Evolutionary conservation across 495 filamentous ascomycete genomes (phyloP).

Genomic region (Tuber aestivum): DNA sequence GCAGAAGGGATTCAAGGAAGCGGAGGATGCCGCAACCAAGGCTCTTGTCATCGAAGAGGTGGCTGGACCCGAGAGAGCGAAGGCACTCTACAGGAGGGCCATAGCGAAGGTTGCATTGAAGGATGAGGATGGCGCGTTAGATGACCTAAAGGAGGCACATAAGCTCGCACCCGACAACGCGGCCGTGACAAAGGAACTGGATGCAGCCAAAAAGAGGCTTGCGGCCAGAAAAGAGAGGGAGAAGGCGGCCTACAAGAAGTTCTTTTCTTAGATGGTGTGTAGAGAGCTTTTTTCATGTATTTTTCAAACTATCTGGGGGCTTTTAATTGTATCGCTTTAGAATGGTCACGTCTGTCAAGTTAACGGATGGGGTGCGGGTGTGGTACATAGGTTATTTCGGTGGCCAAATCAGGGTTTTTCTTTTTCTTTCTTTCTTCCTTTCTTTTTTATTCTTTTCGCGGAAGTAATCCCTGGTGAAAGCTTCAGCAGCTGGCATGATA

Average conservation of each 20-base stretch:
- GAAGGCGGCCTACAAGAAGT: constrained; percentile 81
- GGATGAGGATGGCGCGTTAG: constrained; percentile 77
- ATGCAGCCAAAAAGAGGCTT: constrained; percentile 65
- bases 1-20: constrained; percentile 63
- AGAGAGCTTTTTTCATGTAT: constrained; percentile 15
- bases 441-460: not conserved
- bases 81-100: constrained; percentile 79
- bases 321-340: constrained; percentile 7
- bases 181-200: constrained; percentile 67
- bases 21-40: constrained; percentile 60
- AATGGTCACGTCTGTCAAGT: not conserved
- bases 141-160: constrained; percentile 68
- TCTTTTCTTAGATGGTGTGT: constrained; percentile 53
- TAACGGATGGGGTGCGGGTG: not conserved
- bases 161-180: constrained; percentile 71
- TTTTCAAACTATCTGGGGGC: not conserved
- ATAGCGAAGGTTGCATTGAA: constrained; percentile 65
- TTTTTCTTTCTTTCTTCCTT: not conserved
- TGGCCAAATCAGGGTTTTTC: not conserved
- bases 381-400: not conserved
- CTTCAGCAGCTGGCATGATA: constrained; percentile 1
- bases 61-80: constrained; percentile 68
- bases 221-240: constrained; percentile 73
- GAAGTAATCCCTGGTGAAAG: not conserved
- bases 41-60: constrained; percentile 61